Percentiles rank a stretch among this genome's conserved stretches.
phyloP scores from a whole-genome alignment of 345 rosid genomes.

The Cochlearia excelsa region DNA sequence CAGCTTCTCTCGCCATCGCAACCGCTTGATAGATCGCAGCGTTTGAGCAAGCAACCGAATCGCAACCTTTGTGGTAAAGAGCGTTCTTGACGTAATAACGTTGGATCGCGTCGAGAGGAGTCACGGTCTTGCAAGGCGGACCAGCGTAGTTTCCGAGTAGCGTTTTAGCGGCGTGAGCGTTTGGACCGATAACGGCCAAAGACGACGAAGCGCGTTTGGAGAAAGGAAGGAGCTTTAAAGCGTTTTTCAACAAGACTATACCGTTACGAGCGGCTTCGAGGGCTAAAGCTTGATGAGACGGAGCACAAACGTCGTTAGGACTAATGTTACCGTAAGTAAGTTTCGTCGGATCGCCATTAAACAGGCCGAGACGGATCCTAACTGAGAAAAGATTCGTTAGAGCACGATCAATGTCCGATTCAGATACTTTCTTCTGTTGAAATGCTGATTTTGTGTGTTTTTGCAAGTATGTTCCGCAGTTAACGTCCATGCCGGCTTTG shows the following conservation, averaged over 20 bases:
- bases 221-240: slow-evolving; percentile 56
- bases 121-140: slow-evolving; percentile 56
- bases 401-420: slow-evolving; percentile 60
- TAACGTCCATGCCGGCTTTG: slow-evolving; percentile 89
- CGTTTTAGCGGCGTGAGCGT: slow-evolving; percentile 50
- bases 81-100: slow-evolving; percentile 46
- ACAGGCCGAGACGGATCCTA: slow-evolving; percentile 86
- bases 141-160: slow-evolving; percentile 89
- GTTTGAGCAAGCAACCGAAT: slow-evolving; percentile 55
- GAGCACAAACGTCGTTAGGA: slow-evolving; percentile 60
- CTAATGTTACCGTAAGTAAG: slow-evolving; percentile 66
- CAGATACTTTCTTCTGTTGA: slow-evolving; percentile 55
- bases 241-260: slow-evolving; percentile 80
- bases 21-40: slow-evolving; percentile 54
- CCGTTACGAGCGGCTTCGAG: slow-evolving; percentile 85
- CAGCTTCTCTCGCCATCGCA: slow-evolving; percentile 50
- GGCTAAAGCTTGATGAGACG: slow-evolving; percentile 70
- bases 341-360: slow-evolving; percentile 60
- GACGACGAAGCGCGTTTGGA: slow-evolving; percentile 42
- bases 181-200: slow-evolving; percentile 84
- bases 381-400: slow-evolving; percentile 70
- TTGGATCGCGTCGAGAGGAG: slow-evolving; percentile 55
- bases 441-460: slow-evolving; percentile 67
- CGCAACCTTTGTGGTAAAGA: slow-evolving; percentile 59
- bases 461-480: slow-evolving; percentile 72